Evolutionary conservation across 148 eudicot species (phyloP), one percentile per base, ranked within the genome.

Genomic region (Camellia lanceoleosa): DNA sequence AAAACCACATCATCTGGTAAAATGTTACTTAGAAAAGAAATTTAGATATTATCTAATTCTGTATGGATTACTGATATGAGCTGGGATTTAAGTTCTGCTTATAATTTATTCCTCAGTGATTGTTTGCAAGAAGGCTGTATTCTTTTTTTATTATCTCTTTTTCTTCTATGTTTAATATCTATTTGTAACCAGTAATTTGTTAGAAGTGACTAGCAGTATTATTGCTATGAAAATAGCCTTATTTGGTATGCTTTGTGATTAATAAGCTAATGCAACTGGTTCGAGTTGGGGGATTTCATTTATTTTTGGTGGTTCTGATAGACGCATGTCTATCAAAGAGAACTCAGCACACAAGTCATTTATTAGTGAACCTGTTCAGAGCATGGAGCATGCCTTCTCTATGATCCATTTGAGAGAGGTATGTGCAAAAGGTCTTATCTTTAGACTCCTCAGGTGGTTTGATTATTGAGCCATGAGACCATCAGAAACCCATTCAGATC

Each of bases 361-460:
- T 51, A 82, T 86, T 51, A 82, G 42, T 74, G 99, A 97, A 83
- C 92, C 93, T 78, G 79, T 84, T 86, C 94, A 86, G 44, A 88
- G 74, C 82, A 63, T 84, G 84, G 97, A 92, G 20, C 92, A 89
- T 78, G 69, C 90, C 67, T 63, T 86, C 71, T 94, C 98, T 16
- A 80, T 87, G 89, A 97, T 97, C 72, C 97, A 89, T 86, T 84
- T 96, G 81, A 92, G 87, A 83, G 99, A 97, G 93, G 98, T 94
- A 80, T 68, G 80, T 70, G 61, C 44, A 76, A 54, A 66, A 75
- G 18, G 18, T 16, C 56, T 43, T 6, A 47, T 18, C 52, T 80
- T 18, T 18, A 42, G 11, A 41, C 7, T 51, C 44, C 7, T 3
- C 43, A 49, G 15, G n/a, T 63, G 61, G 13, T 58, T 69, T 83